Percentiles rank a stretch among this genome's conserved stretches.
Conservation (phyloP, 139 green algal species). For the Axilococcus clingmanii region DNA sequence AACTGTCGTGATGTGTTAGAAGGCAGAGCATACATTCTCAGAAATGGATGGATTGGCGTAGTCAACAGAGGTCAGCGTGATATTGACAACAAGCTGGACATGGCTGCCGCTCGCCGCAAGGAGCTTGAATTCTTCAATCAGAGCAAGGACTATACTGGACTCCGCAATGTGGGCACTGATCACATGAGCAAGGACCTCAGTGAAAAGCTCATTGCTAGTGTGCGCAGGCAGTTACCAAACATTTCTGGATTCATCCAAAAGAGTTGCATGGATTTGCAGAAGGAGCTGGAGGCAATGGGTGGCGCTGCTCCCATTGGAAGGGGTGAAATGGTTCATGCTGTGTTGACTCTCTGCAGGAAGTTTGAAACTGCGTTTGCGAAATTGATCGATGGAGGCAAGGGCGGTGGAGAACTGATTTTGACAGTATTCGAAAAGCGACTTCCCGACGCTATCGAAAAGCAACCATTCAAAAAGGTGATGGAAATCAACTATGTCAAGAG, state of each 20-base stretch:
- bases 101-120: constrained; percentile 4
- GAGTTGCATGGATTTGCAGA: constrained; percentile 57
- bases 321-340: constrained; percentile 86
- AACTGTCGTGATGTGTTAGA: constrained; percentile 70
- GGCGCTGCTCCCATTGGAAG: constrained; percentile 30
- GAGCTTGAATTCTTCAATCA: constrained; percentile 71
- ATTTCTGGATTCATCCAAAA: constrained; percentile 71
- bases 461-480: constrained; percentile 80
- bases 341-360: constrained; percentile 72
- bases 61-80: constrained; percentile 87
- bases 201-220: constrained; percentile 64
- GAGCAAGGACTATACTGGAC: constrained; percentile 32
- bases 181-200: constrained; percentile 71
- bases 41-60: constrained; percentile 87
- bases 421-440: constrained; percentile 90
- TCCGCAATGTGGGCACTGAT: constrained; percentile 58
- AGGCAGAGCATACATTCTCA: constrained; percentile 57
- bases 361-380: constrained; percentile 74
- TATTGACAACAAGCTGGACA: constrained; percentile 65
- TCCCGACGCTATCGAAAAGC: constrained; percentile 73
- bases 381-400: constrained; percentile 73
- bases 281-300: constrained; percentile 66
- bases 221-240: constrained; percentile 74
- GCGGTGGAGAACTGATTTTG: constrained; percentile 73
- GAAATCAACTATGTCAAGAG: constrained; percentile 76